A percentile compares a stretch with the other conserved stretches of the same genome.
Evolutionary conservation across 805 yeast genomes (phyloP).

Genomic region (Yarrowia divulgata): DNA sequence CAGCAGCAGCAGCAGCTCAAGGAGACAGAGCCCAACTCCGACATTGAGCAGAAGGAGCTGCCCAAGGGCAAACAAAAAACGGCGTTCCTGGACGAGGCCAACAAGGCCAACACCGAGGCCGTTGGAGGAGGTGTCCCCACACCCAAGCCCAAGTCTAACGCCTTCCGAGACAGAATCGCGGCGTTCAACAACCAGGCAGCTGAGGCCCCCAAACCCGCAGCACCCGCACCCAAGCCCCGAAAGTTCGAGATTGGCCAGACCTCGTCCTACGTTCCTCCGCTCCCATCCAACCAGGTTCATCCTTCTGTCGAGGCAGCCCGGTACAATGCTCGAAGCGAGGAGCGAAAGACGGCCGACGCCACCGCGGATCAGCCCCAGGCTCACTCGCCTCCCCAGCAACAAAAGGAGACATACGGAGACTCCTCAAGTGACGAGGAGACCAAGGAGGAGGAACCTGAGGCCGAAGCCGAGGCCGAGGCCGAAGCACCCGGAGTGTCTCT

Average conservation of each 20-base stretch:
- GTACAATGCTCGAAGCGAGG: conserved; percentile 38
- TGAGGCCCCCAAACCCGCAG: conserved; percentile 51
- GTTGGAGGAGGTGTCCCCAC: conserved; percentile 22
- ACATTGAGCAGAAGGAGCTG: conserved; percentile 42
- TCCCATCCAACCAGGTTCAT: conserved; percentile 42
- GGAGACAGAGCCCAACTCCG: conserved; percentile 42
- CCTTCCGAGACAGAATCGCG: conserved; percentile 58
- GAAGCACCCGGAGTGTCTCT: conserved; percentile 79
- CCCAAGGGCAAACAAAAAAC: conserved; percentile 42
- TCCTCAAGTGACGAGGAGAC: conserved; percentile 45
- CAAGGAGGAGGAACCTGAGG: conserved; percentile 38
- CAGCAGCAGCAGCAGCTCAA: conserved; percentile 4
- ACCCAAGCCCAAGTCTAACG: conserved; percentile 41
- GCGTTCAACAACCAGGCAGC: conserved; percentile 54
- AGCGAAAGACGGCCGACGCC: conserved; percentile 40
- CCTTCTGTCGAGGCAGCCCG: conserved; percentile 39
- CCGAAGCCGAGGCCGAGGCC: conserved; percentile 56
- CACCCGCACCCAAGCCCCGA: conserved; percentile 52
- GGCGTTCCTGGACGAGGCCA: conserved; percentile 43
- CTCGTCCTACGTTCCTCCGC: conserved; percentile 64
- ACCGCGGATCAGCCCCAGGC: conserved; percentile 40
- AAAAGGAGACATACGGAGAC: conserved; percentile 42
- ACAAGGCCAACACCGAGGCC: conserved; percentile 26
- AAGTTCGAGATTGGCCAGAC: conserved; percentile 62
- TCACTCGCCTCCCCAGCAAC: conserved; percentile 50